Evolutionary conservation across 1,284 basidiomycete species (phyloP).

Genomic region (Pseudozyma thailandica): DNA sequence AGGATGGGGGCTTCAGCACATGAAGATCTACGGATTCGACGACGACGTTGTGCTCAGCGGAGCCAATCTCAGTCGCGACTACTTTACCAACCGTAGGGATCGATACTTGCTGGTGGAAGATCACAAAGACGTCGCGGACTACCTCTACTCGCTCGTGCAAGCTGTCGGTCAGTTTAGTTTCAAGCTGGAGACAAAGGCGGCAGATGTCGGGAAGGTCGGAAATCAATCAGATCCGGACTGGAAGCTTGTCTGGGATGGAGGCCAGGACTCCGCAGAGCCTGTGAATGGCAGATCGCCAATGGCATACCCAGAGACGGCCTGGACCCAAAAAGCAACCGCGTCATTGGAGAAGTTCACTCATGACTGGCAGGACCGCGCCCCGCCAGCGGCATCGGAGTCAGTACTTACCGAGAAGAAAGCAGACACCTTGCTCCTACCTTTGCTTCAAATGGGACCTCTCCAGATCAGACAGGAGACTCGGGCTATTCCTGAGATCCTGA

Average conservation of each 20-base stretch:
- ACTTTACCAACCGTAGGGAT: conserved; percentile 95
- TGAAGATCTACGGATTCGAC: conserved; percentile 94
- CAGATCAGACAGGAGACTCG: conserved; percentile 68
- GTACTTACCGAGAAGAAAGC: background rate
- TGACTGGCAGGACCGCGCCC: conserved; percentile 34
- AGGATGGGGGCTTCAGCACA: conserved; percentile 98
- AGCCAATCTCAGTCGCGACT: conserved; percentile 92
- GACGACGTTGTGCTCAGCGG: conserved; percentile 91
- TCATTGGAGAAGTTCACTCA: conserved; percentile 45
- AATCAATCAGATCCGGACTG: conserved; percentile 17
- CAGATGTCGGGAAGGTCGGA: background rate
- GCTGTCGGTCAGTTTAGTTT: conserved; percentile 81
- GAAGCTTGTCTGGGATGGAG: conserved; percentile 59
- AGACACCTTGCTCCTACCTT: conserved; percentile 64
- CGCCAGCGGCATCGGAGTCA: background rate
- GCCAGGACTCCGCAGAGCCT: conserved; percentile 17
- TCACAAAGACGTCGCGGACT: conserved; percentile 78
- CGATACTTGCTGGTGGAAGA: conserved; percentile 83
- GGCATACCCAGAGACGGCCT: conserved; percentile 31
- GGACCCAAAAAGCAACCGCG: conserved; percentile 29
- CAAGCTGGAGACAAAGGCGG: conserved; percentile 33
- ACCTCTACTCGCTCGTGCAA: conserved; percentile 82
- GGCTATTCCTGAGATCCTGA: conserved; percentile 54
- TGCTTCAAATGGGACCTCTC: conserved; percentile 69
- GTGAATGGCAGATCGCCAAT: background rate